Evolutionary conservation across 139 green algal genomes (phyloP), one percentile per base, ranked within the genome.

Genomic region (Picochlorum sp.): DNA sequence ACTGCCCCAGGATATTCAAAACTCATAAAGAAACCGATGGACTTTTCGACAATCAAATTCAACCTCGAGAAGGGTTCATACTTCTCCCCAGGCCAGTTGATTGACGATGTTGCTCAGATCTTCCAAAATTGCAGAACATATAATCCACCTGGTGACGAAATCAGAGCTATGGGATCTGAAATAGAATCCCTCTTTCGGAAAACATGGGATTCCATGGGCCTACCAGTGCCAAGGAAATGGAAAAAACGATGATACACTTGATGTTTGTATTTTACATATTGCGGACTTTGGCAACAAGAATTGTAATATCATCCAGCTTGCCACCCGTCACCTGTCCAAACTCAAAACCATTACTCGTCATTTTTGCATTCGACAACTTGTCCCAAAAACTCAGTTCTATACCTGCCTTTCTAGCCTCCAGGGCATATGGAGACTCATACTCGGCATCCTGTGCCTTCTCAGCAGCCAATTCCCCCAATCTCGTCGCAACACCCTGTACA

Each of bases 281-380:
- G 75, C 8, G 75, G 79, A 88, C 78, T 26, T 75, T 73, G 3
- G 81, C 71, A 30, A 92, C 73, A 2, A 96, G 51, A 1, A 94
- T 86, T 1, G 86, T 93, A 62, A 96, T 94, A 82, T 96, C 89
- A 57, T 96, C 89, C 70, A 89, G 74, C 74, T 94, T 80, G 23
- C 75, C 75, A 4, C 77, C 77, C 5, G 62, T 80, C 26, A 92
- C 67, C 21, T 75, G 79, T 28, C 91, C 72, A 62, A 86, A 45
- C 10, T 88, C 37, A 23, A 75, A 73, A 56, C 85, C 87, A 37
- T 80, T 71, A 55, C 79, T 73, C 23, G 67, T 61, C 13, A 71
- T 67, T 21, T 54, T 54, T 24, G n/a, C n/a, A 2, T 61, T 70
- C 18, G 69, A 49, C 2, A 93, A 45, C 74, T 93, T 93, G 72